These are phyloP conservation scores for Lachnum nothofagi DNA, from an alignment of 2,329 filamentous ascomycete species.

Conservation along the genomic window DNA sequence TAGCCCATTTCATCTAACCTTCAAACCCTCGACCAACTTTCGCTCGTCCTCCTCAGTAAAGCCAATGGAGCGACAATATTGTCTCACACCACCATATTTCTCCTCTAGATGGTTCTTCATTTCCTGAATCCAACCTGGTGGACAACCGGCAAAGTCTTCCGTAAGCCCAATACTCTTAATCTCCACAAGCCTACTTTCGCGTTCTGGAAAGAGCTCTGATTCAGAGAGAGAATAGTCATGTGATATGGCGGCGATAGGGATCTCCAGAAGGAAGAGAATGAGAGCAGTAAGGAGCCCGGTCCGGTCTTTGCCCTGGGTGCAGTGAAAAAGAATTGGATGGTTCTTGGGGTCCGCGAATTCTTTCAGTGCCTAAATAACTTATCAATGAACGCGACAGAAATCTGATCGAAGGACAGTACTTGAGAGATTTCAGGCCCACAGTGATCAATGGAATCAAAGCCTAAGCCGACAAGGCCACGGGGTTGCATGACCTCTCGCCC, in stretches of 20 bases:
- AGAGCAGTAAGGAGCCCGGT: constrained; percentile 69
- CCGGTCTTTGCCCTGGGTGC: constrained; percentile 84
- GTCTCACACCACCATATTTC: constrained; percentile 60
- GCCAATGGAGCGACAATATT: constrained; percentile 62
- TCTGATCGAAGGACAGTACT: constrained; percentile 27
- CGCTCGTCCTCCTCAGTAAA: constrained; percentile 38
- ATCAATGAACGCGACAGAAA: background rate
- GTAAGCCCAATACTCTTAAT: constrained; percentile 66
- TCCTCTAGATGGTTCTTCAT: constrained; percentile 54
- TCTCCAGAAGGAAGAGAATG: constrained; percentile 56
- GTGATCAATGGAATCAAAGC: constrained; percentile 62
- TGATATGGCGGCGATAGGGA: constrained; percentile 56
- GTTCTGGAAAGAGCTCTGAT: constrained; percentile 56
- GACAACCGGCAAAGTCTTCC: constrained; percentile 67
- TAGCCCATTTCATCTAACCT: background rate
- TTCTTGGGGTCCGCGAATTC: constrained; percentile 43
- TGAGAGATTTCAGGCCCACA: constrained; percentile 57
- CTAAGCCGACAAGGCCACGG: constrained; percentile 66
- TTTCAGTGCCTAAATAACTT: background rate
- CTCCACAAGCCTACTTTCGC: constrained; percentile 60
- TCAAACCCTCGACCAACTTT: constrained; percentile 11
- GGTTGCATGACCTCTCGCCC: constrained; percentile 65
- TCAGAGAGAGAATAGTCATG: constrained; percentile 68
- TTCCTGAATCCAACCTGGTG: constrained; percentile 55
- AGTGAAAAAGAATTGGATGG: constrained; percentile 70